Evolutionary conservation across 2,329 filamentous ascomycete species (phyloP), one percentile per base, ranked within the genome.

Genomic region (Aspergillus sp.): DNA sequence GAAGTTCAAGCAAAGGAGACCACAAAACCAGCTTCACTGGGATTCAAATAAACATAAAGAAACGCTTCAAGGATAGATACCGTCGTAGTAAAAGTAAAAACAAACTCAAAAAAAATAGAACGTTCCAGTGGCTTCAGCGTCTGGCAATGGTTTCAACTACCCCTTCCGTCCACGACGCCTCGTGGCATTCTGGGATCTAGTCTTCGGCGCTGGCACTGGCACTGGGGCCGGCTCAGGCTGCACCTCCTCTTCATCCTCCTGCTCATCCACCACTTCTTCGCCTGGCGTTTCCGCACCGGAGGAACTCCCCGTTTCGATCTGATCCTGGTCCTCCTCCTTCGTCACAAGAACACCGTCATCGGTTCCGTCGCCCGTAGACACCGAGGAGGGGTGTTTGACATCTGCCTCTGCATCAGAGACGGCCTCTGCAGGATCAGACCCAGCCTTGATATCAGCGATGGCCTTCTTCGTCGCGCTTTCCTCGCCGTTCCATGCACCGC

Each of bases 401-500:
- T 67, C 69, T 1, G 58, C 52, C n/a, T 61, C 63, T 3, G 64
- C 68, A 5, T 67, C 69, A 1, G 59, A 55, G 11, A 59, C 62
- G 2, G 65, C 68, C 64, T 66, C 63, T 8, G 52, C 51, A 12
- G 63, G 43, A 8, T 51, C 65, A 1, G 62, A 45, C 4, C 63
- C 61, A 35, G 65, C 64, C 54, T 77, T 74, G 21, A 91, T 84
- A 67, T 89, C 86, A 44, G 84, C 84, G 48, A 93, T 80, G 52
- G 93, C 88, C 69, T 88, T 86, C 64, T 86, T 85, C 8, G 86
- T 85, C 71, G 93, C 90, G 60, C 89, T 90, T 66, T 91, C 85
- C 67, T 90, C 85, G 0, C 93, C 93, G 71, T 99, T 99, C 77
- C 84, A 83, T 2, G 86, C 81, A 9, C 88, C 87, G 69, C 95